Percentiles rank a stretch among this genome's conserved stretches.
phyloP scores from a whole-genome alignment of 345 rosid genomes.

The Eucalyptus microcorys region DNA sequence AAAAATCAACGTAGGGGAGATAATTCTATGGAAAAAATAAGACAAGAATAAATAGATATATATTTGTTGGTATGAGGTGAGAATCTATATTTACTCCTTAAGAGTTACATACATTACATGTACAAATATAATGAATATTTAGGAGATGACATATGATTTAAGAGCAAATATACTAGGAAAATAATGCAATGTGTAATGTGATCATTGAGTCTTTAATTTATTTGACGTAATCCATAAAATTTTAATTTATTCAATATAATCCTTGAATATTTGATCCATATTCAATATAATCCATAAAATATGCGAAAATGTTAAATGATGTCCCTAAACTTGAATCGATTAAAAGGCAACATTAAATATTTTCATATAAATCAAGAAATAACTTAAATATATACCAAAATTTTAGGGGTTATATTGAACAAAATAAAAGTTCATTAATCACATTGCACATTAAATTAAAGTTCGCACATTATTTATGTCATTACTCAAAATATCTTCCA shows the following conservation, averaged over 20 bases:
- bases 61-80: too few species aligned
- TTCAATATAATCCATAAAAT: too few species aligned
- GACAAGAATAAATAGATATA: too few species aligned
- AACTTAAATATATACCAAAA: too few species aligned
- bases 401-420: fast-evolving
- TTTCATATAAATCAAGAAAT: too few species aligned
- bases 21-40: not conserved
- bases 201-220: fast-evolving
- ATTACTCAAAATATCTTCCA: too few species aligned
- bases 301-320: fast-evolving
- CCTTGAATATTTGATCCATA: too few species aligned
- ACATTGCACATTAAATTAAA: too few species aligned
- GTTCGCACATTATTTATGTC: fast-evolving
- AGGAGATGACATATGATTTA: too few species aligned
- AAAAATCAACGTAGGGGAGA: not conserved
- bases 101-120: not conserved
- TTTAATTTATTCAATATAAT: fast-evolving
- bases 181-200: not conserved
- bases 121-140: not conserved
- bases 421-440: too few species aligned
- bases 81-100: not conserved
- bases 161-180: not conserved
- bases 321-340: too few species aligned
- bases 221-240: fast-evolving
- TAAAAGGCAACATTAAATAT: too few species aligned